Conservation (phyloP, 345 rosid genomes). For the Balakata baccata region DNA sequence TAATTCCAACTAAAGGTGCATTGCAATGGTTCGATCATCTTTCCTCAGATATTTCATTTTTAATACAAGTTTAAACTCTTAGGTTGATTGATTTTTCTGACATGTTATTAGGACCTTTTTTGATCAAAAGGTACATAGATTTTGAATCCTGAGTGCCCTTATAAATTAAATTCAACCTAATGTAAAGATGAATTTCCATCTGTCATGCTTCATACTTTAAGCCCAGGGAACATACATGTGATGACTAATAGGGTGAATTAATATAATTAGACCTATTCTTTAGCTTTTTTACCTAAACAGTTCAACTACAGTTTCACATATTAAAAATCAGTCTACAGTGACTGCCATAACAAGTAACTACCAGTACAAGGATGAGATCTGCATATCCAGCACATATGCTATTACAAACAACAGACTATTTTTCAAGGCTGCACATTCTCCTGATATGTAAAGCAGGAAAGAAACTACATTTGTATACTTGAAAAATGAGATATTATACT, state of each 20-base stretch:
- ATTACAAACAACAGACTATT: too few species aligned
- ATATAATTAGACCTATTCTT: not conserved
- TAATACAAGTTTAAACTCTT: not conserved
- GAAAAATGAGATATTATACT: not conserved
- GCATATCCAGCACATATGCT: not conserved
- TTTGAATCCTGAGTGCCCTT: too few species aligned
- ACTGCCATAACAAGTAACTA: not conserved
- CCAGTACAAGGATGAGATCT: not conserved
- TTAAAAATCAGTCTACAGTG: not conserved
- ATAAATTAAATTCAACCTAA: too few species aligned
- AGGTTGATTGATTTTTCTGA: not conserved
- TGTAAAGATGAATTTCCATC: too few species aligned
- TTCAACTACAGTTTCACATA: not conserved
- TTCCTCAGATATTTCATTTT: not conserved
- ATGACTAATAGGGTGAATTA: not conserved
- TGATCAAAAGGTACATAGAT: not conserved
- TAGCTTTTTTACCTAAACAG: not conserved
- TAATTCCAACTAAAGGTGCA: not conserved
- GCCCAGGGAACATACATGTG: not conserved
- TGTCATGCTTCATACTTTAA: not conserved
- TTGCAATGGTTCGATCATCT: not conserved
- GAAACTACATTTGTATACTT: not conserved
- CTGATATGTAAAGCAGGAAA: not conserved
- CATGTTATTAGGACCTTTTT: not conserved
- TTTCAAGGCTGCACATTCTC: not conserved